Percentiles rank a stretch among this genome's conserved stretches.
Evolutionary conservation across 2,329 filamentous ascomycete genomes (phyloP).

Genomic region (Alternaria atra): DNA sequence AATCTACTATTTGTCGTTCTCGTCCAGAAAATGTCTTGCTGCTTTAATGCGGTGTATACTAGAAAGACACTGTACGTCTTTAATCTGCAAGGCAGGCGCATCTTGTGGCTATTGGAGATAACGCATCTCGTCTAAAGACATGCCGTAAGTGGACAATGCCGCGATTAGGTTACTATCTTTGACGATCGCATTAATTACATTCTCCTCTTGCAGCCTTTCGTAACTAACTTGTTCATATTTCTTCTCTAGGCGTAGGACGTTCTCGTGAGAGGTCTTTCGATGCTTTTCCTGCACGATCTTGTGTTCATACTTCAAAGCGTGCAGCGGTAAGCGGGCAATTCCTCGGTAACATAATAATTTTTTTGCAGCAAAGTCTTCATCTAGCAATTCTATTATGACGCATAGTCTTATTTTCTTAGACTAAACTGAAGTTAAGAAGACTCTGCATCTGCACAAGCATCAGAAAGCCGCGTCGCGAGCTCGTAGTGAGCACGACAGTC

Average conservation of each 20-base stretch:
- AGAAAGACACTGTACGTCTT: conserved; percentile 25
- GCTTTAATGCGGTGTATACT: conserved; percentile 26
- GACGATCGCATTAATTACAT: conserved; percentile 29
- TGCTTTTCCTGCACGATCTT: conserved; percentile 9
- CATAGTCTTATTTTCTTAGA: neutral
- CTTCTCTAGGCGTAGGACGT: conserved; percentile 6
- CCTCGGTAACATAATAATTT: conserved; percentile 11
- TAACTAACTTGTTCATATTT: conserved; percentile 16
- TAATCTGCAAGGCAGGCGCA: conserved; percentile 18
- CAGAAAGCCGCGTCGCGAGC: neutral
- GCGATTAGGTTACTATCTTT: conserved; percentile 14
- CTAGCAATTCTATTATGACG: conserved; percentile 8
- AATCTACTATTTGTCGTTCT: conserved; percentile 34
- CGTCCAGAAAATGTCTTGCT: conserved; percentile 21
- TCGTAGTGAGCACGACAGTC: conserved; percentile 3
- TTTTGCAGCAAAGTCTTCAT: conserved; percentile 10
- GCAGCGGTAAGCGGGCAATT: conserved; percentile 13
- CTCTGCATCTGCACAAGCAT: neutral
- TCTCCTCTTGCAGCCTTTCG: conserved; percentile 25
- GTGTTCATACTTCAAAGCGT: conserved; percentile 14
- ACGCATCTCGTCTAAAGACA: conserved; percentile 12
- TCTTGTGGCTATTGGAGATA: conserved; percentile 17
- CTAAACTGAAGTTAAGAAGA: neutral
- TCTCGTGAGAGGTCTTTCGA: conserved; percentile 8
- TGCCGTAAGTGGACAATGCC: conserved; percentile 10